These are phyloP conservation scores for Musa beccarii DNA, from an alignment of 176 grass and related monocot species.

Conservation along the genomic window DNA sequence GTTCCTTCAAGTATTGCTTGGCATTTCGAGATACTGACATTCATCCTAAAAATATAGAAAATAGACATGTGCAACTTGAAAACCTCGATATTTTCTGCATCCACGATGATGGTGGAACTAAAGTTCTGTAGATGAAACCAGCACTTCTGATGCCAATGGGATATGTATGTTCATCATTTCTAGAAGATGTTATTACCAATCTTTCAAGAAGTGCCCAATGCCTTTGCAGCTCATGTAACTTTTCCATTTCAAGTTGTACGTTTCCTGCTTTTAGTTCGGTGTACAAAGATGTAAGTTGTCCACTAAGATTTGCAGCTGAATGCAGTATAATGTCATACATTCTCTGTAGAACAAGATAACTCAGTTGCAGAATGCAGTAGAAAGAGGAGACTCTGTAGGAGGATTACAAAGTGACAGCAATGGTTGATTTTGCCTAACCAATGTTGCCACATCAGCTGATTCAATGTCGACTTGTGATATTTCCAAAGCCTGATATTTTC, in stretches of 20 bases:
- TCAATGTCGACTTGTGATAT: slow-evolving; percentile 46
- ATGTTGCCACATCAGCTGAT: slow-evolving; percentile 63
- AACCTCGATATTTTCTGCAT: slow-evolving; percentile 71
- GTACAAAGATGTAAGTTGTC: slow-evolving; percentile 55
- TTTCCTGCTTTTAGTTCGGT: slow-evolving; percentile 35
- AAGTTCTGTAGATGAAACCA: slow-evolving; percentile 66
- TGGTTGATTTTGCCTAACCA: too few relatives aligned
- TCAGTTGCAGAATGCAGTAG: slow-evolving; percentile 76
- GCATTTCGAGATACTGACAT: slow-evolving; percentile 77
- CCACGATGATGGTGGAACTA: slow-evolving; percentile 76
- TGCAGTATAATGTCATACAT: slow-evolving; percentile 78
- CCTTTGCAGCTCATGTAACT: slow-evolving; percentile 59
- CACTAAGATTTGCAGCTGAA: slow-evolving; percentile 63
- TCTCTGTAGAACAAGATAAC: slow-evolving; percentile 59
- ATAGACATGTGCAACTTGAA: slow-evolving; percentile 41
- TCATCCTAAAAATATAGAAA: slow-evolving; percentile 82
- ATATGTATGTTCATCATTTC: slow-evolving; percentile 47
- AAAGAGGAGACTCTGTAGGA: too few relatives aligned
- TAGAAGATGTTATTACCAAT: slow-evolving; percentile 69
- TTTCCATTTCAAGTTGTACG: slow-evolving; percentile 45
- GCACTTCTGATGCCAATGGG: slow-evolving; percentile 31
- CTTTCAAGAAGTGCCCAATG: slow-evolving; percentile 68
- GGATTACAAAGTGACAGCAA: too few relatives aligned
- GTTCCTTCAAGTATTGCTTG: slow-evolving; percentile 66
- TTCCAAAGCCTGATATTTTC: slow-evolving; percentile 46